phyloP scores from a whole-genome alignment of 768 basidiomycete genomes.

The Phlegmacium glaucopus region DNA sequence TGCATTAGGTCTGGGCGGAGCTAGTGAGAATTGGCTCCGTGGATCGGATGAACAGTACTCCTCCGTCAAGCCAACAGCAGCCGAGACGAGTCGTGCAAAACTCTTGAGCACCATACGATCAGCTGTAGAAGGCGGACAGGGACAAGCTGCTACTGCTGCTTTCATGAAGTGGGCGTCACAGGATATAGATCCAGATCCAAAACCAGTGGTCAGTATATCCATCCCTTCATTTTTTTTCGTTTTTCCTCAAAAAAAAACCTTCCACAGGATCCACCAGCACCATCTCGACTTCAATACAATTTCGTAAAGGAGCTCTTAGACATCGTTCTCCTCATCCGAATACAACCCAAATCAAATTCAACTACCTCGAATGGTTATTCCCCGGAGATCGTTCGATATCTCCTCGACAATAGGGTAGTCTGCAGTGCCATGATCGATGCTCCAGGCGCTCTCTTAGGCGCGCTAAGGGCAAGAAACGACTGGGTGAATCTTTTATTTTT shows the following conservation, averaged over 20 bases:
- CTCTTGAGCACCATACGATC: conserved; percentile 35
- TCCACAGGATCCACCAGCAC: not conserved
- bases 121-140: conserved; percentile 39
- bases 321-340: conserved; percentile 35
- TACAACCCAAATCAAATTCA: conserved; percentile 23
- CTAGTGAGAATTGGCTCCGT: conserved; percentile 43
- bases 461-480: conserved; percentile 52
- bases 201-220: conserved; percentile 7
- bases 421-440: conserved; percentile 56
- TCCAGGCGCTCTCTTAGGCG: conserved; percentile 48
- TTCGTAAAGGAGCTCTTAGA: conserved; percentile 61
- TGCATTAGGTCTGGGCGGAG: conserved; percentile 52
- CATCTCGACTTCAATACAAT: conserved; percentile 31
- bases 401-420: conserved; percentile 56
- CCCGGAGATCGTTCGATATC: conserved; percentile 49
- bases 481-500: conserved; percentile 63
- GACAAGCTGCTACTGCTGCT: conserved; percentile 50
- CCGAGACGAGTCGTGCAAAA: conserved; percentile 21
- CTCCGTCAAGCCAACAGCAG: conserved; percentile 6
- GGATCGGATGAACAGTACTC: not conserved
- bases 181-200: not conserved
- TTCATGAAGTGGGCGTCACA: conserved; percentile 56
- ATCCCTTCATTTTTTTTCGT: not conserved
- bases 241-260: not conserved
- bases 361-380: conserved; percentile 39